phyloP scores from a whole-genome alignment of 2,329 filamentous ascomycete species.

The Colletotrichum kahawae region DNA sequence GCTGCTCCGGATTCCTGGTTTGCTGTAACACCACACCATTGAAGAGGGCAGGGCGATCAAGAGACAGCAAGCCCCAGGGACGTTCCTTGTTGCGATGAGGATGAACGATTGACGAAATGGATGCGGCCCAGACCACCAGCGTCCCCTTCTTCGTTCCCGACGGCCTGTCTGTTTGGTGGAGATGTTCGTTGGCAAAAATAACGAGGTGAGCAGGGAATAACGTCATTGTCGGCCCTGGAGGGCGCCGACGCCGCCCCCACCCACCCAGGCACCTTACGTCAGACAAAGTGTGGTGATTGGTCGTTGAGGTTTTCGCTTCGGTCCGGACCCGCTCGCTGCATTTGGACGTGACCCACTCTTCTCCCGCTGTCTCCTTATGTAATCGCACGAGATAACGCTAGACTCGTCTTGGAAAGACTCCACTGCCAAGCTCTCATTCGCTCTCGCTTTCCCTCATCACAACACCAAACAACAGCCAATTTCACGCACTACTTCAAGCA shows the following conservation, averaged over 20 bases:
- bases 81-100: not conserved
- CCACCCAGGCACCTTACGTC: not conserved
- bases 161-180: not conserved
- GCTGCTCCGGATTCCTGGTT: not conserved
- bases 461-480: not conserved
- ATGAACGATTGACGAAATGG: not conserved
- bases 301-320: not conserved
- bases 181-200: not conserved
- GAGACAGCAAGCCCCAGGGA: not conserved
- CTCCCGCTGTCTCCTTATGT: not conserved
- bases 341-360: not conserved
- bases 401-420: accelerated
- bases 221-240: not conserved
- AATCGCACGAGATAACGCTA: accelerated
- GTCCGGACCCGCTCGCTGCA: not conserved
- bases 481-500: not conserved
- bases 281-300: not conserved
- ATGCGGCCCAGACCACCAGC: not conserved
- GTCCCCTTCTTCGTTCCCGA: not conserved
- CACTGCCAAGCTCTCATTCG: not conserved
- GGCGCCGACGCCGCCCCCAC: not conserved
- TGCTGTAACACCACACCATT: not conserved
- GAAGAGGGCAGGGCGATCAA: not conserved
- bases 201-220: not conserved
- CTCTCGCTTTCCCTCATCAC: not conserved